phyloP scores from a whole-genome alignment of 208 protist species.

The Leishmania lainsoni region DNA sequence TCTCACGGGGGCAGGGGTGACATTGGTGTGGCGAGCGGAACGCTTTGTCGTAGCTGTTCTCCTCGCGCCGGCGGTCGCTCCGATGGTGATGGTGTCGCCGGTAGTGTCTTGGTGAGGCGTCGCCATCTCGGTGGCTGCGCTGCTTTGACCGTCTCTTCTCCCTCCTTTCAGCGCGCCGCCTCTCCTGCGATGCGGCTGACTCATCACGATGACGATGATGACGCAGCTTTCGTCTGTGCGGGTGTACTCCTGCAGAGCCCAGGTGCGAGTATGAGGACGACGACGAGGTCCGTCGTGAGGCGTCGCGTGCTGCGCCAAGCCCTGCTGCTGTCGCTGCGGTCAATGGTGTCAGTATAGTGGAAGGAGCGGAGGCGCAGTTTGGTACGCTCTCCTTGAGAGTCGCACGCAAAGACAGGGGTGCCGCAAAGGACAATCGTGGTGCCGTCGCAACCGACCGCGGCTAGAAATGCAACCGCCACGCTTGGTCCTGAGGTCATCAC shows the following conservation, averaged over 20 bases:
- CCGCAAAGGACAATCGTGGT: not conserved
- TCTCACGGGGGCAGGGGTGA: not conserved
- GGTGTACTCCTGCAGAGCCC: not conserved
- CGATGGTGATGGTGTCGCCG: not conserved
- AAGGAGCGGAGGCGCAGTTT: not conserved
- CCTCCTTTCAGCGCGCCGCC: not conserved
- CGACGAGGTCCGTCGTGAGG: slow-evolving; percentile 1
- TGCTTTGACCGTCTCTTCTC: not conserved
- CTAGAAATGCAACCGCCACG: not conserved
- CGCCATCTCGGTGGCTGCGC: not conserved
- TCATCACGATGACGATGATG: not conserved
- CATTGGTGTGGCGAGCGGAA: slow-evolving; percentile 6
- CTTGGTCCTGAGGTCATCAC: not conserved
- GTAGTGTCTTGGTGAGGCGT: not conserved
- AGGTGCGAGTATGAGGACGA: not conserved
- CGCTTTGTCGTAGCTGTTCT: not conserved
- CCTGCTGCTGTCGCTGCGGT: not conserved
- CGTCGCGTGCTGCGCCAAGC: not conserved
- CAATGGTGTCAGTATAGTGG: not conserved
- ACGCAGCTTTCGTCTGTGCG: not conserved
- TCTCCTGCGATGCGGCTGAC: not conserved
- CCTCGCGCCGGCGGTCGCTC: not conserved
- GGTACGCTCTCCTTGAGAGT: not conserved
- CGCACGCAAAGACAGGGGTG: not conserved
- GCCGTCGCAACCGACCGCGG: not conserved